Evolutionary conservation across 2,329 filamentous ascomycete species (phyloP), one percentile per base, ranked within the genome.

Genomic region (Fusarium solani-melongenae): DNA sequence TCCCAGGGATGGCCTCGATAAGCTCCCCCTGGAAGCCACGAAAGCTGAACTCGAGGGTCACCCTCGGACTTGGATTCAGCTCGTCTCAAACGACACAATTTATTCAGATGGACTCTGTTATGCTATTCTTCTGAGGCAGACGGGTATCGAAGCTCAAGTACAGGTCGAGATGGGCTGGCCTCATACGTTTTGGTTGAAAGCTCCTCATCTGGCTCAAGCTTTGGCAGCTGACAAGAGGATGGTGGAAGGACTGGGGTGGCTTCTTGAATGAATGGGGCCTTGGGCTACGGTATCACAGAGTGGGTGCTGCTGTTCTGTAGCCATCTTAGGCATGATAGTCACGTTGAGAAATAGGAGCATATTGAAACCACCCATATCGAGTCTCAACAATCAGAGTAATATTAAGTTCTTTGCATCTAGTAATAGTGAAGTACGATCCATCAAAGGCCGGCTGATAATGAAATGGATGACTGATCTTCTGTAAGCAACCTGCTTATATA

Each of bases 51-150:
- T 87, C 46, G 62, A 72, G 6, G 78, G 66, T 2, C 76, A 84
- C 70, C 83, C 84, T 64, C 79, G 81, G 65, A 85, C 84, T 51
- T 88, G 84, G 82, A 82, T 88, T 17, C 87, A 88, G 79, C 78
- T 88, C 6, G 84, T 83, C 66, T 86, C 84, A 10, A 88, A 88
- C 61, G 87, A 89, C 70, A 82, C 84, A 44, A 81, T 88, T 67
- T 88, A 88, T 77, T 86, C 84, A 22, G 87, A 88, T 75, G 86
- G 87, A 11, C 70, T 86, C 10, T 88, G 86, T 70, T 88, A 87
- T 73, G 86, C 83, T 5, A 83, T 83, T 75, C 76, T 81, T 4
- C 75, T 88, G 66, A 79, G 76, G 44, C 76, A 80, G 14, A 82
- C 80, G 5, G 84, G 83, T 12, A 80, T 83, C 1, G 80, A 84